A percentile compares a stretch with the other conserved stretches of the same genome.
Conservation (phyloP, 2,329 filamentous ascomycete species). For the Moelleriella libera region DNA sequence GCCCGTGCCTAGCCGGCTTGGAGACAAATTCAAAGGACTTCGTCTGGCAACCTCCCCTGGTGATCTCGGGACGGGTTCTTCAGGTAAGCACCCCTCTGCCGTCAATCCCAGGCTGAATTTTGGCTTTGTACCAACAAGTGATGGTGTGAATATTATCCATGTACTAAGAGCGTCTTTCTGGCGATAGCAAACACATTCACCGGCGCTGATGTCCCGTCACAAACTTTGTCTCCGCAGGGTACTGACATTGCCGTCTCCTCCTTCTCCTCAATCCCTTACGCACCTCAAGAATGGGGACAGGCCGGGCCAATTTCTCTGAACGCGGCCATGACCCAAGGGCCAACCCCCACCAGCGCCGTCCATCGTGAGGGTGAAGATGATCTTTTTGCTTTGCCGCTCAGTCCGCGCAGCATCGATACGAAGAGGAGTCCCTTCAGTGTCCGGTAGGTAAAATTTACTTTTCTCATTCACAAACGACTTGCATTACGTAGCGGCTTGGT, state of each 20-base stretch:
- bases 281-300: constrained; percentile 1
- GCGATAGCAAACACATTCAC: constrained; percentile 20
- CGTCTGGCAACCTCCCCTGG: constrained; percentile 61
- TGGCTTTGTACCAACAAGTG: no score
- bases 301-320: constrained; percentile 18
- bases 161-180: neutral
- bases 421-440: constrained; percentile 59
- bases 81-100: constrained; percentile 27
- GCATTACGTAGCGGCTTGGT: no score
- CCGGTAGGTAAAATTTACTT: neutral
- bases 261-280: constrained; percentile 16
- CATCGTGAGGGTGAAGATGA: constrained; percentile 47
- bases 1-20: constrained; percentile 52
- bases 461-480: neutral
- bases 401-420: constrained; percentile 75
- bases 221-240: constrained; percentile 16
- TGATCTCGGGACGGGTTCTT: constrained; percentile 40
- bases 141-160: neutral
- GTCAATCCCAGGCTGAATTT: neutral
- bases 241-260: constrained; percentile 21
- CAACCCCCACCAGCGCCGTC: constrained; percentile 7
- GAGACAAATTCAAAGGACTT: constrained; percentile 67
- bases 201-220: constrained; percentile 16
- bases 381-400: constrained; percentile 76
- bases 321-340: constrained; percentile 13